These are phyloP conservation scores for Cladobotryum protrusum DNA, from an alignment of 2,329 filamentous ascomycete species.

Conservation along the genomic window DNA sequence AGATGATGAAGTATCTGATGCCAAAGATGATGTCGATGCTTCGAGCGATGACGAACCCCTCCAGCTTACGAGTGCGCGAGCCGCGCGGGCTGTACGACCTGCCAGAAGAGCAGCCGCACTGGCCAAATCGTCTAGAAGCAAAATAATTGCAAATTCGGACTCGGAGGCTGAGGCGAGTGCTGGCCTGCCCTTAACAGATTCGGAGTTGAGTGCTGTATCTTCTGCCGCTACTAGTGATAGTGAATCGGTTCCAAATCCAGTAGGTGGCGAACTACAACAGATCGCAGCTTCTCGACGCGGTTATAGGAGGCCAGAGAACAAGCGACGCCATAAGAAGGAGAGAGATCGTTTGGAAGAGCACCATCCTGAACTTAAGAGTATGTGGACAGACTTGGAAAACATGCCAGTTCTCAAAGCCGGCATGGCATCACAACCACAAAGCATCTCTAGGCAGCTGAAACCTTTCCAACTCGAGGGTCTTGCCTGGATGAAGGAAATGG, in stretches of 20 bases:
- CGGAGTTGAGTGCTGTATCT: neutral
- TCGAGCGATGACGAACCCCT: conserved; percentile 27
- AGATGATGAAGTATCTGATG: conserved; percentile 13
- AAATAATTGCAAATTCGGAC: conserved; percentile 1
- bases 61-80: conserved; percentile 8
- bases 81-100: neutral
- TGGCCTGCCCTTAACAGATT: no score
- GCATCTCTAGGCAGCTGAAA: conserved; percentile 79
- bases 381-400: conserved; percentile 75
- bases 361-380: conserved; percentile 72
- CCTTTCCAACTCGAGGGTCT: conserved; percentile 91
- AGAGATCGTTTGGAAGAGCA: conserved; percentile 63
- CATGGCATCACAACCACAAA: conserved; percentile 47
- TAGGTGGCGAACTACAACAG: neutral
- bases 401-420: conserved; percentile 58
- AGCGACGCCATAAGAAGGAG: conserved; percentile 34
- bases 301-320: conserved; percentile 23
- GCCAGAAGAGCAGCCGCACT: neutral
- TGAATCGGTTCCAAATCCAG: conserved; percentile 4
- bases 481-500: conserved; percentile 91
- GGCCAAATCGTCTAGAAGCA: no score
- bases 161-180: neutral
- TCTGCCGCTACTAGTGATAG: conserved; percentile 18
- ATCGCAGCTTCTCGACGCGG: conserved; percentile 25
- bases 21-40: conserved; percentile 12